phyloP scores from a whole-genome alignment of 805 yeast species.

The Metschnikowia corniflorae region DNA sequence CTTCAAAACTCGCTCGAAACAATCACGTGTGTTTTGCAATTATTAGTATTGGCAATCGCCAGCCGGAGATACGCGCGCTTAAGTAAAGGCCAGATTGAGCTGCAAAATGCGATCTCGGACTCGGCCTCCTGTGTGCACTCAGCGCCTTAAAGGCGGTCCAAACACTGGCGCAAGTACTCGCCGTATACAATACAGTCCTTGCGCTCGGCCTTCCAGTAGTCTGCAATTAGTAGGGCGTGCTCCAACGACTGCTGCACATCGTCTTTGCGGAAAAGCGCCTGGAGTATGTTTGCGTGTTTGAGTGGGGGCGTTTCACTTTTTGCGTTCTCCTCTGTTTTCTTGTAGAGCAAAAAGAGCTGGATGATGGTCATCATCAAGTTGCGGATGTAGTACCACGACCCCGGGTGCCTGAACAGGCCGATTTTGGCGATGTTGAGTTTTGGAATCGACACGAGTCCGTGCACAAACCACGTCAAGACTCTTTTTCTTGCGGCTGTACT shows the following conservation, averaged over 20 bases:
- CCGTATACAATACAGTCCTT: constrained; percentile 30
- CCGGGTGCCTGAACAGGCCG: constrained; percentile 38
- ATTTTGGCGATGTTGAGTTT: constrained; percentile 34
- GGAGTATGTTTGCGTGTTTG: constrained; percentile 1
- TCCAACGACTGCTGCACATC: constrained; percentile 17
- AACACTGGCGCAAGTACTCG: constrained; percentile 19
- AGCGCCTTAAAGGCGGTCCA: constrained; percentile 5
- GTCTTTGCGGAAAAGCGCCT: constrained; percentile 5
- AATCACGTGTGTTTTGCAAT: too few species aligned
- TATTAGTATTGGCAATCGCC: too few species aligned
- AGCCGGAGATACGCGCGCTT: constrained; percentile 9
- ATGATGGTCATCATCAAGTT: constrained; percentile 30
- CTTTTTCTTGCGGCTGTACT: constrained; percentile 23
- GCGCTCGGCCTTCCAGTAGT: constrained; percentile 36
- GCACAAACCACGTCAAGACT: constrained; percentile 27
- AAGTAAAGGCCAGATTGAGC: constrained; percentile 7
- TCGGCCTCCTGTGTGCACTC: constrained; percentile 7
- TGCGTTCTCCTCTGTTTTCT: constrained; percentile 26
- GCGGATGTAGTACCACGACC: constrained; percentile 38
- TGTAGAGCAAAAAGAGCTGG: constrained; percentile 27
- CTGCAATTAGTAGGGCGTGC: constrained; percentile 27
- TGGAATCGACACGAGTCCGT: constrained; percentile 27
- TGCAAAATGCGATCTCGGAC: constrained; percentile 22
- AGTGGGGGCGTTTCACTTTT: not conserved
- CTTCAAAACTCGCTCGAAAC: too few species aligned